Percentiles rank a stretch among this genome's conserved stretches.
Evolutionary conservation across 2,329 filamentous ascomycete genomes (phyloP).

Genomic region (Massarina eburnea): DNA sequence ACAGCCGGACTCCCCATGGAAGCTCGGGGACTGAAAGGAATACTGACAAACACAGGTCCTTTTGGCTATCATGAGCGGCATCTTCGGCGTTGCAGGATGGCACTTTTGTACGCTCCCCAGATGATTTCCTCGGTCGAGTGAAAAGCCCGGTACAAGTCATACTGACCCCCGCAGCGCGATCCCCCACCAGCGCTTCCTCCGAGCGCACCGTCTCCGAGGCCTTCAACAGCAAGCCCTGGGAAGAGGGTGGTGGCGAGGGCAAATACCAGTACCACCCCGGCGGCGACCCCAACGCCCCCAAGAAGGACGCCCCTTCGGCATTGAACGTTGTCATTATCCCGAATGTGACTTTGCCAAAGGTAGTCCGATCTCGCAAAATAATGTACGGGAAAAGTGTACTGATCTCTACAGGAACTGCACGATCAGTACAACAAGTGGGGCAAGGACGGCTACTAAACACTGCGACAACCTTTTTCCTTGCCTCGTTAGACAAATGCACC

Average conservation of each 20-base stretch:
- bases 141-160: constrained; percentile 1
- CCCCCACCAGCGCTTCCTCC: constrained; percentile 81
- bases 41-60: constrained; percentile 67
- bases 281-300: constrained; percentile 72
- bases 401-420: constrained; percentile 70
- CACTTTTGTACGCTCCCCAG: constrained; percentile 68
- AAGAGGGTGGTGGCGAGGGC: constrained; percentile 60
- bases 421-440: constrained; percentile 99
- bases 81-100: constrained; percentile 86
- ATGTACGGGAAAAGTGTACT: constrained; percentile 1
- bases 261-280: constrained; percentile 73
- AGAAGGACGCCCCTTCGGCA: constrained; percentile 90
- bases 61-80: constrained; percentile 84
- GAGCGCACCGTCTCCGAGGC: constrained; percentile 76
- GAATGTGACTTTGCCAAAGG: constrained; percentile 86
- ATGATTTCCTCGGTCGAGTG: too few relatives aligned
- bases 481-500: constrained; percentile 15
- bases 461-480: constrained; percentile 7
- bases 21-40: constrained; percentile 10
- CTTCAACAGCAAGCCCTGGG: constrained; percentile 86
- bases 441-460: constrained; percentile 78
- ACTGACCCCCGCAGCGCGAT: constrained; percentile 61
- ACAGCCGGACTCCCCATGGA: background rate
- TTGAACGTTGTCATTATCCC: constrained; percentile 94
- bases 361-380: constrained; percentile 5